A percentile compares a stretch with the other conserved stretches of the same genome.
Conservation (phyloP, 352 stramenopile genomes). For the Globisporangium camurandrum region DNA sequence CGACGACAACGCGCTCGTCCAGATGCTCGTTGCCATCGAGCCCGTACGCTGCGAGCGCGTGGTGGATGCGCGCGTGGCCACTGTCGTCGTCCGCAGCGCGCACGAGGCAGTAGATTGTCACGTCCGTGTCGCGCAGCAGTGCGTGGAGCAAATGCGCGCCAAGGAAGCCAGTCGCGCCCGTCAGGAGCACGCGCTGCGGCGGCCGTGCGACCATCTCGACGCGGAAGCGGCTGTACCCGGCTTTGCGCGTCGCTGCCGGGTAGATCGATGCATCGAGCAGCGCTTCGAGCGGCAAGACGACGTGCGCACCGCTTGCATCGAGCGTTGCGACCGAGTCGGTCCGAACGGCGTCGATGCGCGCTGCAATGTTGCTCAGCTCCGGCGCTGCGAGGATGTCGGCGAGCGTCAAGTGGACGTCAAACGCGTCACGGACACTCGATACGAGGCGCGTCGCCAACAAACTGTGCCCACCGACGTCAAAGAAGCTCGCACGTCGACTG, state of each 20-base stretch:
- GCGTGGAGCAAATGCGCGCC: constrained; percentile 80
- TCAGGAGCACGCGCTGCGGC: constrained; percentile 82
- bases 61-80: constrained; percentile 46
- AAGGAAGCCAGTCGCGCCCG: constrained; percentile 88
- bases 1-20: constrained; percentile 56
- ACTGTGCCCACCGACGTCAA: constrained; percentile 77
- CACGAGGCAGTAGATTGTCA: constrained; percentile 79
- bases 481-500: constrained; percentile 65
- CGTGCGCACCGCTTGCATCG: constrained; percentile 13
- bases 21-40: constrained; percentile 48
- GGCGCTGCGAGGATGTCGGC: constrained; percentile 65
- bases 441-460: constrained; percentile 66
- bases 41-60: constrained; percentile 44
- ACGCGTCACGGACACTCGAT: constrained; percentile 57
- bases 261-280: constrained; percentile 65
- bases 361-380: constrained; percentile 45
- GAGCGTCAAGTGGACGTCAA: constrained; percentile 61
- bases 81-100: constrained; percentile 42
- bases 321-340: constrained; percentile 7
- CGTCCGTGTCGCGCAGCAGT: constrained; percentile 65
- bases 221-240: constrained; percentile 71
- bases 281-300: constrained; percentile 60
- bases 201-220: constrained; percentile 66
- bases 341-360: constrained; percentile 37
- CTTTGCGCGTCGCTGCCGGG: constrained; percentile 58